phyloP scores from a whole-genome alignment of 2,329 filamentous ascomycete genomes.

The Shiraia sp. region DNA sequence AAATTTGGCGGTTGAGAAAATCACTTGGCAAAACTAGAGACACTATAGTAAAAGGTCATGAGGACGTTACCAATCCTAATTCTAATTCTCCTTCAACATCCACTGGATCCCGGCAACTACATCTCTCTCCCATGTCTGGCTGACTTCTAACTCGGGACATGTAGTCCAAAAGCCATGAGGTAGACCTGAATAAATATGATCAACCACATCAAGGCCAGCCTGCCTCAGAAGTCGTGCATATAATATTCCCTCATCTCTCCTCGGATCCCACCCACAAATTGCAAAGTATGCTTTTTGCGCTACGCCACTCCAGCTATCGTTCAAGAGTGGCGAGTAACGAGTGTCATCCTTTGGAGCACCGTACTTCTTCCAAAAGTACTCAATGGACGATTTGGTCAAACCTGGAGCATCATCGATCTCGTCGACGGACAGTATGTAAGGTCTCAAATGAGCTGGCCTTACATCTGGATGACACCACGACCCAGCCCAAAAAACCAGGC shows the following conservation, averaged over 20 bases:
- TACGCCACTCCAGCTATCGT: conserved; percentile 1
- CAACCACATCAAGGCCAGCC: conserved; percentile 3
- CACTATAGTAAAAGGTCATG: too few relatives aligned
- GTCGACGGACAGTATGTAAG: conserved; percentile 6
- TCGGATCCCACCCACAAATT: conserved; percentile 12
- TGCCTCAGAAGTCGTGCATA: conserved; percentile 4
- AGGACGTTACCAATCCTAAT: too few relatives aligned
- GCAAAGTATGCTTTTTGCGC: conserved; percentile 7
- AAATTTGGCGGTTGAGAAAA: too few relatives aligned
- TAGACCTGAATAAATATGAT: conserved; percentile 7
- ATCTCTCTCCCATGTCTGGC: conserved; percentile 4
- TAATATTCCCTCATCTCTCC: conserved; percentile 10
- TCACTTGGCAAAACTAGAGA: too few relatives aligned
- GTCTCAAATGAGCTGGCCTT: background rate
- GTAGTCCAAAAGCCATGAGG: conserved; percentile 14
- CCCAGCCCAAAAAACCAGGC: conserved; percentile 8
- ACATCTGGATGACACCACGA: conserved; percentile 7
- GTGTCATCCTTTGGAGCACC: conserved; percentile 5
- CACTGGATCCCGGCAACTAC: conserved; percentile 4
- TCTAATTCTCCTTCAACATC: background rate
- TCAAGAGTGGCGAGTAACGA: conserved; percentile 8
- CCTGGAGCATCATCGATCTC: conserved; percentile 12
- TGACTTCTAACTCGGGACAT: conserved; percentile 8
- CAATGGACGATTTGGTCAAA: conserved; percentile 8
- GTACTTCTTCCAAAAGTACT: conserved; percentile 11